Conservation (phyloP, 352 stramenopile species). For the Globisporangium cylindrosporum region DNA sequence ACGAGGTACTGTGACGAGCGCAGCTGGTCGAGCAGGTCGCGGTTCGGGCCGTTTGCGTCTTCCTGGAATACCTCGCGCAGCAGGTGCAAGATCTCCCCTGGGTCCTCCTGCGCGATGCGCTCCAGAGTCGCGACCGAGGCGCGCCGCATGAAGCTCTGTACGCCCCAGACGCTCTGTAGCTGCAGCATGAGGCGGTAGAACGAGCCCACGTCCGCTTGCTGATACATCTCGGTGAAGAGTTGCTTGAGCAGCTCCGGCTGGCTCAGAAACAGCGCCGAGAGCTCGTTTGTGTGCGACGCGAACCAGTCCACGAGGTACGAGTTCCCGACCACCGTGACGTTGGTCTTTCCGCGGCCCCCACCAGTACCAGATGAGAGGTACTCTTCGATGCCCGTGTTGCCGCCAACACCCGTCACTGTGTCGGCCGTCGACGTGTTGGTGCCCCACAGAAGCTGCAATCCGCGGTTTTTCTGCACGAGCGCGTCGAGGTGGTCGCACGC, state of each 20-base stretch:
- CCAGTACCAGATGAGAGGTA: slow-evolving; percentile 13
- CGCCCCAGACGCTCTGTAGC: slow-evolving; percentile 50
- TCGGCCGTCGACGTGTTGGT: slow-evolving; percentile 18
- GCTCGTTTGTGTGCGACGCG: slow-evolving; percentile 43
- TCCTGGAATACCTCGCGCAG: slow-evolving; percentile 54
- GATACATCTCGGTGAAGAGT: slow-evolving; percentile 66
- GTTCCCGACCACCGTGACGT: slow-evolving; percentile 1
- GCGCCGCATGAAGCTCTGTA: slow-evolving; percentile 58
- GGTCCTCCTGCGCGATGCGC: slow-evolving; percentile 57
- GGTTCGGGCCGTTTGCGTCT: slow-evolving; percentile 27
- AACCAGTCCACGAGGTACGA: slow-evolving; percentile 61
- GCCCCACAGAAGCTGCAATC: slow-evolving; percentile 62
- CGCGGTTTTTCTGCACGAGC: slow-evolving; percentile 45
- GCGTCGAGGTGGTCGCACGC: slow-evolving; percentile 51
- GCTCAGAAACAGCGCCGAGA: slow-evolving; percentile 49
- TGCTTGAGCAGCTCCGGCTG: slow-evolving; percentile 54
- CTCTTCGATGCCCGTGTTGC: slow-evolving; percentile 6
- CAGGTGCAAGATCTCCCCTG: slow-evolving; percentile 39
- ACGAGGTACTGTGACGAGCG: slow-evolving; percentile 51
- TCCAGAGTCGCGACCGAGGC: slow-evolving; percentile 51
- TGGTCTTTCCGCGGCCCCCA: background rate
- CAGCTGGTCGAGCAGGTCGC: slow-evolving; percentile 52
- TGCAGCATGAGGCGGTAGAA: slow-evolving; percentile 71
- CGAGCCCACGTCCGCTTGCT: slow-evolving; percentile 35
- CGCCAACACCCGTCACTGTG: slow-evolving; percentile 3